Evolutionary conservation across 257 asterid species (phyloP).

Genomic region (Striga asiatica): DNA sequence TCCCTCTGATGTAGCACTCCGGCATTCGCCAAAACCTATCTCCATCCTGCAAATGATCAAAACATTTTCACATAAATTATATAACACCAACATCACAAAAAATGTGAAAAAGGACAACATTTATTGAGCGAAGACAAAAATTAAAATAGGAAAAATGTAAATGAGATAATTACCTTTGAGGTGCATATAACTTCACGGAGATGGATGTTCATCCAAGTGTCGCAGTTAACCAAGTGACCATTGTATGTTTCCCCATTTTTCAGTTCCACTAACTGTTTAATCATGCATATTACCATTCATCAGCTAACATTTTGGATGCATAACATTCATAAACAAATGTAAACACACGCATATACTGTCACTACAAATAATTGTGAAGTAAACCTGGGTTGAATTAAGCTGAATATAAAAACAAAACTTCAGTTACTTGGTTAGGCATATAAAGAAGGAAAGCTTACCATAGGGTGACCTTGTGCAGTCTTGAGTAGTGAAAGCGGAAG

Average conservation of each 20-base stretch:
- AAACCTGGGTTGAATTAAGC: background rate
- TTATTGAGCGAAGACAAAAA: background rate
- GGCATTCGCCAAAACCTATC: constrained; percentile 99
- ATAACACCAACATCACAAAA: no score
- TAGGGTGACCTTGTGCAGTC: constrained; percentile 96
- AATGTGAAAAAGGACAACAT: background rate
- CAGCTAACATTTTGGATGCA: background rate
- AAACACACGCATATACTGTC: background rate
- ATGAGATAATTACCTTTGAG: constrained; percentile 48
- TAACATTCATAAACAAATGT: background rate
- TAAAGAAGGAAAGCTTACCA: constrained; percentile 32
- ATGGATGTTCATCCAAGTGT: constrained; percentile 99
- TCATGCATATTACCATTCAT: background rate
- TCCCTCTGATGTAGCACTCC: constrained; percentile 79
- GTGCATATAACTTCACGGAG: constrained; percentile 98
- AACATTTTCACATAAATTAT: no score
- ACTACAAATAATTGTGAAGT: background rate
- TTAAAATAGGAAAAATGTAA: background rate
- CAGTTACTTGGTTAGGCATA: background rate
- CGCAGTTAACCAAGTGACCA: constrained; percentile 92
- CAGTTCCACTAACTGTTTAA: constrained; percentile 77
- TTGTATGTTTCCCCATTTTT: constrained; percentile 96
- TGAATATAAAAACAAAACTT: background rate
- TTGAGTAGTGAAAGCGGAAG: constrained; percentile 91
- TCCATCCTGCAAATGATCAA: constrained; percentile 58